phyloP scores from a whole-genome alignment of 139 green algal genomes.

The Pedinophyceae sp. region DNA sequence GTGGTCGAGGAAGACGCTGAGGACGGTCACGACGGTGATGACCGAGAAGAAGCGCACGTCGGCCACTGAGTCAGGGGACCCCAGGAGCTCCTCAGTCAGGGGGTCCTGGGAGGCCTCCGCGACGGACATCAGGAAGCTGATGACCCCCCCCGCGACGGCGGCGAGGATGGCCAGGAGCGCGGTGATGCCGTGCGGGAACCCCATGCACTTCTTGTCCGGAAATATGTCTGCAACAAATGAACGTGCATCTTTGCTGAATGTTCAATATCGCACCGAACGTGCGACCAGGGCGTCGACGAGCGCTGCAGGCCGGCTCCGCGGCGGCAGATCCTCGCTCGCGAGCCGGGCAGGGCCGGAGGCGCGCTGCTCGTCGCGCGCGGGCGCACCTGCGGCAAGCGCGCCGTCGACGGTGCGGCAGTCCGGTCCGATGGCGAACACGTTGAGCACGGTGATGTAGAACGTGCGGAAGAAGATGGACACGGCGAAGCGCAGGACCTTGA shows the following conservation, averaged over 20 bases:
- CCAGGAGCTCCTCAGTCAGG: constrained; percentile 19
- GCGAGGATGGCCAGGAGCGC: not conserved
- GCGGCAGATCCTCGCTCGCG: too few relatives aligned
- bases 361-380: too few relatives aligned
- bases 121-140: constrained; percentile 6
- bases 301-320: too few relatives aligned
- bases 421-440: constrained; percentile 23
- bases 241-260: too few relatives aligned
- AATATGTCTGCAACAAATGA: not conserved
- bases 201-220: too few relatives aligned
- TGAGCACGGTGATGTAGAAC: constrained; percentile 29
- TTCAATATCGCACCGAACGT: too few relatives aligned
- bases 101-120: constrained; percentile 25
- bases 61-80: constrained; percentile 16
- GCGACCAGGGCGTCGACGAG: too few relatives aligned
- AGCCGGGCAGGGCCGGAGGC: too few relatives aligned
- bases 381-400: too few relatives aligned
- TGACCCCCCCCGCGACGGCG: not conserved
- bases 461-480: constrained; percentile 28
- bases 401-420: constrained; percentile 7
- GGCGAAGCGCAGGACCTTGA: constrained; percentile 31
- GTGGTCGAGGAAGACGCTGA: not conserved
- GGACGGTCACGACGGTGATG: not conserved
- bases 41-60: constrained; percentile 14
- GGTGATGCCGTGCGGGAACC: constrained; percentile 1